Conservation (phyloP, 345 rosid species). For the Hevea brasiliensis region DNA sequence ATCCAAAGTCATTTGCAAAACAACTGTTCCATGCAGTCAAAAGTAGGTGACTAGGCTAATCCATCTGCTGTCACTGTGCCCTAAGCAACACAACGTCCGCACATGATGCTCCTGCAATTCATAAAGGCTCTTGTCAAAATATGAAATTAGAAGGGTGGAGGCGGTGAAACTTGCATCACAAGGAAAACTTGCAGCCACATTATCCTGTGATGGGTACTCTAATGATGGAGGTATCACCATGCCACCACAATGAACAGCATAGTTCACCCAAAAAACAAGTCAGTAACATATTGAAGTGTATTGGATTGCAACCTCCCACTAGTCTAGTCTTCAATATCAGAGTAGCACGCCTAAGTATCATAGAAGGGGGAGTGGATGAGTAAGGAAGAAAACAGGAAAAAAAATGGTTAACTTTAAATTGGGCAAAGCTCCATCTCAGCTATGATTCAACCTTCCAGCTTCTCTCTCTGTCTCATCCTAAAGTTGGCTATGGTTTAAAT, state of each 20-base stretch:
- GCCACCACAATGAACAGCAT: not conserved
- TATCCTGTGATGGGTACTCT: no score
- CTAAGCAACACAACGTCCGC: conserved; percentile 72
- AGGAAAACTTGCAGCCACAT: not conserved
- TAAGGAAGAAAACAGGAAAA: no score
- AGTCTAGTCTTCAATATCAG: no score
- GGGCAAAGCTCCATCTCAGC: no score
- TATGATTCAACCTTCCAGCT: no score
- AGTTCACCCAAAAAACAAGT: not conserved
- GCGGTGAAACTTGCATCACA: not conserved
- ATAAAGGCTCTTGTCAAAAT: not conserved
- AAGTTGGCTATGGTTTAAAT: no score
- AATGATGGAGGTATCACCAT: not conserved
- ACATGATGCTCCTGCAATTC: conserved; percentile 60
- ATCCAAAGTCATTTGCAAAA: conserved; percentile 1
- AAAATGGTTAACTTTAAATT: no score
- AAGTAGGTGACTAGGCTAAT: not conserved
- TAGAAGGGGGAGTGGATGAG: no score
- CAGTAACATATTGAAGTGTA: no score
- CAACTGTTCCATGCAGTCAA: not conserved
- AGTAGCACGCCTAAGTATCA: no score
- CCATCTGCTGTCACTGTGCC: not conserved
- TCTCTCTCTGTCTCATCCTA: no score
- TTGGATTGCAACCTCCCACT: no score
- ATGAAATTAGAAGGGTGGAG: not conserved